These are phyloP conservation scores for Telfairia occidentalis DNA, from an alignment of 331 rosid genomes.

Conservation along the genomic window DNA sequence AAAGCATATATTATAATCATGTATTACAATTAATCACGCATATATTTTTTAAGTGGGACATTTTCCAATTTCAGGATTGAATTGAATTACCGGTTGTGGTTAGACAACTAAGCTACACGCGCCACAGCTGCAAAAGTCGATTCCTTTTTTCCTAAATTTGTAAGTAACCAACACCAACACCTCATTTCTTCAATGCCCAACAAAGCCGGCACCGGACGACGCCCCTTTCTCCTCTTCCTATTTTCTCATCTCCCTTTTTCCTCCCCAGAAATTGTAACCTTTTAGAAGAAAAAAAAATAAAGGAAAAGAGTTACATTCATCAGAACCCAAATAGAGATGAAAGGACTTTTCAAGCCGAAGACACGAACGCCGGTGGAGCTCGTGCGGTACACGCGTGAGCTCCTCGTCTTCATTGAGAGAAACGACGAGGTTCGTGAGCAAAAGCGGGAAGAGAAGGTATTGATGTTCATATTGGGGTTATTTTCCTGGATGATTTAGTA, in stretches of 20 bases:
- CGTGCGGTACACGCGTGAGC: conserved; percentile 8
- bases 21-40: not conserved
- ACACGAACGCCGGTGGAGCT: conserved; percentile 8
- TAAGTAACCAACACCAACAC: not conserved
- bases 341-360: conserved; percentile 12
- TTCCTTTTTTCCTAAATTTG: conserved; percentile 11
- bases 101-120: not conserved
- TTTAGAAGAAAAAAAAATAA: not conserved
- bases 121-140: not conserved
- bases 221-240: not conserved
- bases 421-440: not conserved
- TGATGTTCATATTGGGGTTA: not conserved
- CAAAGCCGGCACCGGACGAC: not conserved
- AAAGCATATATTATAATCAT: not conserved
- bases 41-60: not conserved
- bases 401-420: conserved; percentile 5
- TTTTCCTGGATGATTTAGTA: not conserved
- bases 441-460: conserved; percentile 14
- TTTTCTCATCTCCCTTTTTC: not conserved
- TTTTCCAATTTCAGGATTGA: not conserved
- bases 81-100: not conserved
- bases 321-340: not conserved
- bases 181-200: not conserved
- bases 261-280: not conserved
- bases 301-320: no score